Conservation (phyloP, 371 early-diverging fungal species). For the Capillidium rhysosporum region DNA sequence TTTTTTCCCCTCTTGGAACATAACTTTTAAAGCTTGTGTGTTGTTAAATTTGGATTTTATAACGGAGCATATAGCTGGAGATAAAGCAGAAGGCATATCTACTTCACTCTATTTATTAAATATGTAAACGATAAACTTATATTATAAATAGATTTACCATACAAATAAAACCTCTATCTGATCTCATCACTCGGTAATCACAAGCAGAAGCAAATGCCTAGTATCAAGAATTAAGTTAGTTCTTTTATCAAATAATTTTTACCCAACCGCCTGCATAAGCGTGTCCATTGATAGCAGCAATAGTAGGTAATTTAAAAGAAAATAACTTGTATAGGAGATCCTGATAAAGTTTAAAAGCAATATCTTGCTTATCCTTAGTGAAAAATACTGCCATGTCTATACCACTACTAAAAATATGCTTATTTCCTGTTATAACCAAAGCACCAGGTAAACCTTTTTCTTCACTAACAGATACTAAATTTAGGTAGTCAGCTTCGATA, state of each 20-base stretch:
- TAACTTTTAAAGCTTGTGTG: neutral
- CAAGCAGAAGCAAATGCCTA: slow-evolving; percentile 1
- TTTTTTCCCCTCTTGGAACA: neutral
- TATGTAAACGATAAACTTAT: neutral
- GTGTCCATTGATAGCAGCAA: slow-evolving; percentile 65
- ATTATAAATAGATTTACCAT: slow-evolving; percentile 23
- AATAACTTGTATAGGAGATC: slow-evolving; percentile 25
- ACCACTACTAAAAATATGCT: no score
- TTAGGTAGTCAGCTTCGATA: no score
- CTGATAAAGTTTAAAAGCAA: slow-evolving; percentile 11
- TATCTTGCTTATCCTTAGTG: no score
- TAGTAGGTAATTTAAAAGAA: slow-evolving; percentile 50
- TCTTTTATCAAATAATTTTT: neutral
- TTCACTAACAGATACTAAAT: no score
- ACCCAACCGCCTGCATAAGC: slow-evolving; percentile 60
- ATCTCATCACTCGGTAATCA: slow-evolving; percentile 63
- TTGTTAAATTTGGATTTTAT: neutral
- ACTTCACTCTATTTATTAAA: neutral
- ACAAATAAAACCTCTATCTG: slow-evolving; percentile 56
- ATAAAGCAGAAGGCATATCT: neutral
- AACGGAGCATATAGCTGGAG: neutral
- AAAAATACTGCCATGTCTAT: no score
- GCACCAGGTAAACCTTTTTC: no score
- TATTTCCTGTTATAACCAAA: no score
- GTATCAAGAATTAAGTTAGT: neutral